These are phyloP conservation scores for Diaporthe longicolla DNA, from an alignment of 2,329 filamentous ascomycete species.

Conservation along the genomic window DNA sequence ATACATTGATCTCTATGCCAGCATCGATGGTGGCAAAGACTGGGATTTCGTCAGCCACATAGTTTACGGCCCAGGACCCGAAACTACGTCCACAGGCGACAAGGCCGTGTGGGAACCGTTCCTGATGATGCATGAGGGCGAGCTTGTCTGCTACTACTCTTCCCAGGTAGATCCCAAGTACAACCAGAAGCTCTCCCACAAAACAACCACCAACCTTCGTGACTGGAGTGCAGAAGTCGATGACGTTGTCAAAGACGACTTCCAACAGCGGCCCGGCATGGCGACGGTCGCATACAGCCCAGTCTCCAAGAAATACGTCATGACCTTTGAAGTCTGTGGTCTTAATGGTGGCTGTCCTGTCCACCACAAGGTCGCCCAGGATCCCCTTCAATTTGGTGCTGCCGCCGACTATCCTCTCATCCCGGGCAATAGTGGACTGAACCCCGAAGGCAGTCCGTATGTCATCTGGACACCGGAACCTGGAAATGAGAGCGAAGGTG, in stretches of 20 bases:
- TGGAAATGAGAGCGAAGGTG: not conserved
- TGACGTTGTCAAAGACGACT: constrained; percentile 73
- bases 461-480: not conserved
- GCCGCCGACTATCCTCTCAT: not conserved
- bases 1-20: constrained; percentile 78
- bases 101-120: constrained; percentile 83
- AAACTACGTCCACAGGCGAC: constrained; percentile 71
- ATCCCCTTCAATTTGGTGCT: not conserved
- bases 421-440: not conserved
- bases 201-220: constrained; percentile 69
- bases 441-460: not conserved
- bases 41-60: constrained; percentile 78
- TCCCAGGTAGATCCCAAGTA: constrained; percentile 76
- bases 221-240: constrained; percentile 72
- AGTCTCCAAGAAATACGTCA: constrained; percentile 69
- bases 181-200: constrained; percentile 79
- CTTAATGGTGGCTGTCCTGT: constrained; percentile 5
- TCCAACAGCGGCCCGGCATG: constrained; percentile 78
- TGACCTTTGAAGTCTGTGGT: constrained; percentile 69
- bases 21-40: constrained; percentile 68
- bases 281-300: constrained; percentile 71
- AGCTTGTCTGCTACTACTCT: constrained; percentile 78
- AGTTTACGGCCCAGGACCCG: constrained; percentile 71
- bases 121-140: constrained; percentile 68
- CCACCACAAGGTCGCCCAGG: constrained; percentile 9